These are phyloP conservation scores for Tricholoma matsutake DNA, from an alignment of 768 basidiomycete genomes.

Conservation along the genomic window DNA sequence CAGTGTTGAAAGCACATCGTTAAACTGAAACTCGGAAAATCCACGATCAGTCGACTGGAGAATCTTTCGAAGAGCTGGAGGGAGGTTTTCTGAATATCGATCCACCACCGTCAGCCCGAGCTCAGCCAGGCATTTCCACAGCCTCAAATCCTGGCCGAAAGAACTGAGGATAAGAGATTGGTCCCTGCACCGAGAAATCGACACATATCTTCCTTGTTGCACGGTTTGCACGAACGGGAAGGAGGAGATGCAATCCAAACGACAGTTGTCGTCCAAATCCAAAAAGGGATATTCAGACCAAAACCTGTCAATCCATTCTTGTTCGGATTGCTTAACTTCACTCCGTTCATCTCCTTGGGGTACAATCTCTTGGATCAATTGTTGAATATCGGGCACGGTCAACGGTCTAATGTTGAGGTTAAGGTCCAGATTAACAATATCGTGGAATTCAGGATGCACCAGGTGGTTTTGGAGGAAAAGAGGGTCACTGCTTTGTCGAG, in stretches of 20 bases:
- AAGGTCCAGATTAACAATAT: conserved; percentile 15
- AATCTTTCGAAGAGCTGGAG: conserved; percentile 14
- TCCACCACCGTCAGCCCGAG: conserved; percentile 26
- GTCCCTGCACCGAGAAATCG: conserved; percentile 26
- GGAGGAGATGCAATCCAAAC: conserved; percentile 12
- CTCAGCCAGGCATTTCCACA: conserved; percentile 14
- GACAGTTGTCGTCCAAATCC: conserved; percentile 3
- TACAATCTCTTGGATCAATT: conserved; percentile 9
- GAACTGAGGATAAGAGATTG: conserved; percentile 21
- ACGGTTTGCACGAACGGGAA: conserved; percentile 36
- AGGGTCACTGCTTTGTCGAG: conserved; percentile 10
- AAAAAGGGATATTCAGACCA: conserved; percentile 23
- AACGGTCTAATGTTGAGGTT: conserved; percentile 26
- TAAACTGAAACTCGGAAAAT: conserved; percentile 12
- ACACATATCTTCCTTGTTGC: conserved; percentile 25
- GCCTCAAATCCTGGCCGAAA: conserved; percentile 10
- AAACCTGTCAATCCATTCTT: conserved; percentile 29
- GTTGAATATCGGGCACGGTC: conserved; percentile 10
- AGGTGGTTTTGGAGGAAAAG: conserved; percentile 25
- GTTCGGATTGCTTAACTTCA: background rate
- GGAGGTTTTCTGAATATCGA: conserved; percentile 10
- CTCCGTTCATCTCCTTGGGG: background rate
- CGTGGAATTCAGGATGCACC: conserved; percentile 25
- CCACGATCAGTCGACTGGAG: conserved; percentile 10
- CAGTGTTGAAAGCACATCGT: conserved; percentile 16